Conservation (phyloP, 2,329 filamentous ascomycete species). For the Chalaropsis ovoidea region DNA sequence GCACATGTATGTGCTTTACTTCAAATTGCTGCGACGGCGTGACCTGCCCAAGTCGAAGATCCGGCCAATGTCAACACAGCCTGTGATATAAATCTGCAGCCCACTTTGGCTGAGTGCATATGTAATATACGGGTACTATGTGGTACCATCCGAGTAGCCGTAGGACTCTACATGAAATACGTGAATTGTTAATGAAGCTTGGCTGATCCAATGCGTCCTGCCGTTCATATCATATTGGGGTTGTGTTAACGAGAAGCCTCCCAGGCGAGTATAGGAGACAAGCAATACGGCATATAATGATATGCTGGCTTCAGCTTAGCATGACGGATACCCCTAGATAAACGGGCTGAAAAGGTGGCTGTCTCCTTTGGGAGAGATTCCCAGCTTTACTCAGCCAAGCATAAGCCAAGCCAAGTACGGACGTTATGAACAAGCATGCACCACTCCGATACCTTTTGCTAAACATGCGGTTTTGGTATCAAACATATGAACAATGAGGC, state of each 20-base stretch:
- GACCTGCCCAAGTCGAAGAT: background rate
- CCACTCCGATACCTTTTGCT: background rate
- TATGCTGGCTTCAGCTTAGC: background rate
- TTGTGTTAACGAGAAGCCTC: background rate
- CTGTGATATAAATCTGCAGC: background rate
- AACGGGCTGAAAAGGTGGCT: background rate
- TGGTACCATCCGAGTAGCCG: background rate
- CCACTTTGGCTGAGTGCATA: background rate
- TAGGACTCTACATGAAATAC: background rate
- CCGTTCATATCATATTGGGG: background rate
- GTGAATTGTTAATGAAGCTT: background rate
- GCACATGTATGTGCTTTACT: too few relatives aligned
- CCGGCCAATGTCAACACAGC: background rate
- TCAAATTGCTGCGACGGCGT: too few relatives aligned
- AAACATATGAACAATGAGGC: background rate
- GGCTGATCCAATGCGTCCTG: background rate
- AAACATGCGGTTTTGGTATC: background rate
- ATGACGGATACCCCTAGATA: background rate
- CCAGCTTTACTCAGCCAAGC: background rate
- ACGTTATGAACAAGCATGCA: background rate
- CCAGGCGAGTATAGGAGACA: background rate
- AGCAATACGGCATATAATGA: background rate
- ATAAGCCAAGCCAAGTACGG: background rate
- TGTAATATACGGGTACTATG: background rate
- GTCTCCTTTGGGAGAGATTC: background rate